A percentile compares a stretch with the other conserved stretches of the same genome.
Evolutionary conservation across 202 grass and related monocot genomes (phyloP).

Genomic region (Dendrocalamus latiflorus): DNA sequence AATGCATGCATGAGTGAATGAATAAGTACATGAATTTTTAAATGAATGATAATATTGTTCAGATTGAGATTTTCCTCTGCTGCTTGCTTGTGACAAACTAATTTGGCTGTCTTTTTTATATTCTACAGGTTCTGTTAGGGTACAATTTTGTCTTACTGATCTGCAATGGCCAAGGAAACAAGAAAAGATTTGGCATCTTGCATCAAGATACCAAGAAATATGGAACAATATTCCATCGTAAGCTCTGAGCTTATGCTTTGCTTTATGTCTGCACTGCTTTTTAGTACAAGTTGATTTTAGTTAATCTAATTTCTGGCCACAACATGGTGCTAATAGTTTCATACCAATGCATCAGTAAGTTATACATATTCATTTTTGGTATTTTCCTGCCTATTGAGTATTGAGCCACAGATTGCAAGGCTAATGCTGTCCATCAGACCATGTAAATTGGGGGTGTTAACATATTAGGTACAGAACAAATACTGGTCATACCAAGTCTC

Average conservation of each 20-base stretch:
- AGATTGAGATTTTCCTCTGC: constrained; percentile 8
- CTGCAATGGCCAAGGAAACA: constrained; percentile 64
- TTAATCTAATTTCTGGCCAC: background rate
- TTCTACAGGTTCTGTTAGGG: constrained; percentile 48
- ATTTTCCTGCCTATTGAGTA: background rate
- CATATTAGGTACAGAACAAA: constrained; percentile 4
- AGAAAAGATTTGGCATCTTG: constrained; percentile 64
- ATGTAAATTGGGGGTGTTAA: constrained; percentile 7
- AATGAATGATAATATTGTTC: constrained; percentile 1
- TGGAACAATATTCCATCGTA: constrained; percentile 64
- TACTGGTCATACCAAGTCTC: background rate
- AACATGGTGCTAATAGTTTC: background rate
- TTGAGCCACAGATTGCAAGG: constrained; percentile 1
- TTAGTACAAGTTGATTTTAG: background rate
- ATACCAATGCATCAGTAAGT: background rate
- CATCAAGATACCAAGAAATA: constrained; percentile 72
- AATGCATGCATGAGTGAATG: background rate
- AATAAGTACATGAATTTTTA: background rate
- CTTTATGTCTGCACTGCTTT: background rate
- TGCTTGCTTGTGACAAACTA: constrained; percentile 16
- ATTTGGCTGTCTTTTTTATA: constrained; percentile 10
- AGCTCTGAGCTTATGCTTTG: constrained; percentile 27
- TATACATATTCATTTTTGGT: background rate
- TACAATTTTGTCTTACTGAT: constrained; percentile 58
- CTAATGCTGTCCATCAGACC: background rate